Evolutionary conservation across 2,329 filamentous ascomycete species (phyloP), one percentile per base, ranked within the genome.

Genomic region (Penicillium sp.): DNA sequence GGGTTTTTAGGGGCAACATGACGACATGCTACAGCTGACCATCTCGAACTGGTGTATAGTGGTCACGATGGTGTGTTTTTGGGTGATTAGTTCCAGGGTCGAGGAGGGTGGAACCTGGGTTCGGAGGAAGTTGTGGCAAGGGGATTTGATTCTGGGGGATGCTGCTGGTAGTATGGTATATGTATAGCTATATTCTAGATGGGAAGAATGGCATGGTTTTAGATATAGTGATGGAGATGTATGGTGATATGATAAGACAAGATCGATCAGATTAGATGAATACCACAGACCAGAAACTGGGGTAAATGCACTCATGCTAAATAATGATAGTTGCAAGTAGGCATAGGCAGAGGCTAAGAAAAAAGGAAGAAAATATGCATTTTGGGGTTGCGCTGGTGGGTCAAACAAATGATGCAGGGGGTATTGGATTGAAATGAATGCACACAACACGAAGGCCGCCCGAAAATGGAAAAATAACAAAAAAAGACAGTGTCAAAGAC

Each of bases 371-470:
- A 39, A 11, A 29, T 19, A 40, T 19, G 45, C 39, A 45, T 47
- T 31, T 51, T 28, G 47, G 50, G 16, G 34, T 57, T 39, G 53
- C 48, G 52, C 55, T 54, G 37, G n/a, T 54, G 52, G 50, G 39
- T 24, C 23, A 54, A 49, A 51, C 33, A 49, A 50, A 55, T 34
- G 28, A 61, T 64, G 60, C 58, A 59, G 55, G 60, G 62, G 62
- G 37, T 42, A 42, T 42, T 42, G 19, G 63, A 65, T 65, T 64
- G 53, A 39, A 63, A 63, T 54, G 56, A 59, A 61, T 61, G 56
- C 14, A 36, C n/a, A 7, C 33, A 59, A 62, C 47, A 59, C 46
- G 58, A 59, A 54, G 40, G 46, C 58, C 63, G 55, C 56, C 63
- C 60, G 54, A 58, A 52, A 54, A 54, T n/a, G 10, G 10, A 28